These are phyloP conservation scores for Alternaria incomplexa DNA, from an alignment of 2,329 filamentous ascomycete genomes.

Conservation along the genomic window DNA sequence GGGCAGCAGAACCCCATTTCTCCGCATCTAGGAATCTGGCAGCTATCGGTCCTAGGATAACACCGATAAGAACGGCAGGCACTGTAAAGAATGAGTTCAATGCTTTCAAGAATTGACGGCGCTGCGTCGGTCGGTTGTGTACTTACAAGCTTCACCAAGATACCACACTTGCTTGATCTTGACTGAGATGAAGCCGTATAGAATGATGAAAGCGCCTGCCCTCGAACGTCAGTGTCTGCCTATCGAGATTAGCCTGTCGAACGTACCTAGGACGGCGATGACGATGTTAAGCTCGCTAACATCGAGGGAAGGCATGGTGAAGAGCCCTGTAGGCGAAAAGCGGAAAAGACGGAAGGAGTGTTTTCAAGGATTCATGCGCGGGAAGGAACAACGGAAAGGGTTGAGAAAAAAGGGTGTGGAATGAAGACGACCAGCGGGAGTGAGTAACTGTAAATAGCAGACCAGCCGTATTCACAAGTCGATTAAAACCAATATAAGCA, in stretches of 20 bases:
- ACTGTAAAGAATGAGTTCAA: conserved; percentile 10
- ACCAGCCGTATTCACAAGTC: conserved; percentile 9
- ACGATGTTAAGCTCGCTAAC: conserved; percentile 62
- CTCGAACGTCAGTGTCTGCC: background rate
- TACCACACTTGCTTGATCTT: conserved; percentile 62
- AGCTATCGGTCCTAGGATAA: conserved; percentile 61
- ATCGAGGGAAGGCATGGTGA: conserved; percentile 56
- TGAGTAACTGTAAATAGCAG: conserved; percentile 4
- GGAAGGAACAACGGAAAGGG: background rate
- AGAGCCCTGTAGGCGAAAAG: background rate
- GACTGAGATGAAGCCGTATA: conserved; percentile 59
- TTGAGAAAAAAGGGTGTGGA: background rate
- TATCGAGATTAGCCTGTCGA: background rate
- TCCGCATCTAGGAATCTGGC: conserved; percentile 60
- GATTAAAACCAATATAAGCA: conserved; percentile 8
- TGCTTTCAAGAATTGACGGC: background rate
- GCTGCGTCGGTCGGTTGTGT: conserved; percentile 22
- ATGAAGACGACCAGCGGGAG: conserved; percentile 1
- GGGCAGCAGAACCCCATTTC: conserved; percentile 45
- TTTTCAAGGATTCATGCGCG: background rate
- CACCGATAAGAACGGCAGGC: conserved; percentile 59
- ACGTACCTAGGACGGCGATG: conserved; percentile 53
- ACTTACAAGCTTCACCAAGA: conserved; percentile 59
- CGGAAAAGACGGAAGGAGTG: background rate
- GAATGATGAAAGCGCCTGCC: conserved; percentile 55